Percentiles rank a stretch among this genome's conserved stretches.
These are phyloP conservation scores for Syzygium aqueum DNA, from an alignment of 345 rosid genomes.

Conservation along the genomic window DNA sequence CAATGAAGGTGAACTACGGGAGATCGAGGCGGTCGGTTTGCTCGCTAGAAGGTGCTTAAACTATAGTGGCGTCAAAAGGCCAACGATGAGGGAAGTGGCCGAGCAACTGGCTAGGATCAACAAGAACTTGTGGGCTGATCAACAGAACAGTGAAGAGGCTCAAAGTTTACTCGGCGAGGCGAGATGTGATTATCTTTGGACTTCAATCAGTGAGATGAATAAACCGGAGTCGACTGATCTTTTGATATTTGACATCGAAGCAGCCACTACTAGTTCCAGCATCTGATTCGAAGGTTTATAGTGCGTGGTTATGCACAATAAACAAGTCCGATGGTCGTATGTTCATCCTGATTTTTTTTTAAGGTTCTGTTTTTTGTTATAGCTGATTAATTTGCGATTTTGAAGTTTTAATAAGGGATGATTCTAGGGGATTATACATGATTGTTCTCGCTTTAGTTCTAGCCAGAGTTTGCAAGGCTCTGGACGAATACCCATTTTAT, in stretches of 20 bases:
- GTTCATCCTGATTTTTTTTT: background rate
- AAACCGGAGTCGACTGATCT: background rate
- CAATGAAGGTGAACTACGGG: background rate
- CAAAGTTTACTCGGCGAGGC: background rate
- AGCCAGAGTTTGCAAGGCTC: too few relatives aligned
- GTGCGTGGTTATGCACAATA: background rate
- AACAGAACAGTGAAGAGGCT: accelerated
- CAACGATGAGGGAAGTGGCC: background rate
- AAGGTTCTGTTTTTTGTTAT: background rate
- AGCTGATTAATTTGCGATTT: background rate
- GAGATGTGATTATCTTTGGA: background rate
- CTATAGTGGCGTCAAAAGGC: background rate
- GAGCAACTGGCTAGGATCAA: background rate
- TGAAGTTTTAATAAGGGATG: background rate
- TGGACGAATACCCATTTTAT: too few relatives aligned
- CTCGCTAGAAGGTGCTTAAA: background rate
- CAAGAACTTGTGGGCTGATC: background rate
- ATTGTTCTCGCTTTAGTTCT: too few relatives aligned
- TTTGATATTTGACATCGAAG: background rate
- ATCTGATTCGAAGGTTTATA: background rate
- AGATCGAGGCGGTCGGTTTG: background rate
- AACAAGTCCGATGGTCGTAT: background rate
- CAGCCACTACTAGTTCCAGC: background rate
- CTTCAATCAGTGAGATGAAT: background rate
- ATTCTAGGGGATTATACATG: too few relatives aligned